Conservation (phyloP, 2,329 filamentous ascomycete species). For the Hysterium pulicare region DNA sequence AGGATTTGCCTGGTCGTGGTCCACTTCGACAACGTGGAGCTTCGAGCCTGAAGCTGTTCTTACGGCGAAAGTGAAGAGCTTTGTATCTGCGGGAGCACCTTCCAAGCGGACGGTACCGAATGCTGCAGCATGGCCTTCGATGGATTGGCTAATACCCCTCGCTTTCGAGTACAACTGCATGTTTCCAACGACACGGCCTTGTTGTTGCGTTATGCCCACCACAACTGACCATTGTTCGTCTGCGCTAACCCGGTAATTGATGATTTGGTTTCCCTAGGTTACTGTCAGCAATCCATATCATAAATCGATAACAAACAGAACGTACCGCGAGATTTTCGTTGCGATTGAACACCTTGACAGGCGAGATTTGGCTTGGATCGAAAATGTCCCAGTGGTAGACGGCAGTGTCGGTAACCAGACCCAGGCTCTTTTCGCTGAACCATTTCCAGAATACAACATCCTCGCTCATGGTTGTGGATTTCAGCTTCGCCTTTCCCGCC, state of each 20-base stretch:
- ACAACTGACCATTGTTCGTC: constrained; percentile 99
- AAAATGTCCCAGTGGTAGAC: constrained; percentile 99
- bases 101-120: constrained; percentile 89
- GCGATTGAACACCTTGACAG: constrained; percentile 87
- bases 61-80: constrained; percentile 95
- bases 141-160: constrained; percentile 93
- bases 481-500: constrained; percentile 87
- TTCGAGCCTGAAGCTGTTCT: constrained; percentile 87
- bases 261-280: constrained; percentile 86
- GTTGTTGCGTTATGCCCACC: constrained; percentile 90
- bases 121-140: constrained; percentile 93
- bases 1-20: constrained; percentile 85
- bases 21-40: constrained; percentile 95
- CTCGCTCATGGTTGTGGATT: constrained; percentile 93
- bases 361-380: constrained; percentile 71
- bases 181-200: constrained; percentile 88
- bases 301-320: constrained; percentile 14
- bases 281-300: constrained; percentile 5
- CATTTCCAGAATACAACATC: constrained; percentile 99
- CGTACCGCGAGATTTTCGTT: constrained; percentile 83
- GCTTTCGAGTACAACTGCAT: constrained; percentile 98
- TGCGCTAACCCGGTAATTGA: constrained; percentile 95
- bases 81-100: constrained; percentile 84
- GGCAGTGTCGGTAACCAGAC: constrained; percentile 83
- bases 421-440: constrained; percentile 85